Evolutionary conservation across 345 rosid species (phyloP).

Genomic region (Raphanus raphanistrum): DNA sequence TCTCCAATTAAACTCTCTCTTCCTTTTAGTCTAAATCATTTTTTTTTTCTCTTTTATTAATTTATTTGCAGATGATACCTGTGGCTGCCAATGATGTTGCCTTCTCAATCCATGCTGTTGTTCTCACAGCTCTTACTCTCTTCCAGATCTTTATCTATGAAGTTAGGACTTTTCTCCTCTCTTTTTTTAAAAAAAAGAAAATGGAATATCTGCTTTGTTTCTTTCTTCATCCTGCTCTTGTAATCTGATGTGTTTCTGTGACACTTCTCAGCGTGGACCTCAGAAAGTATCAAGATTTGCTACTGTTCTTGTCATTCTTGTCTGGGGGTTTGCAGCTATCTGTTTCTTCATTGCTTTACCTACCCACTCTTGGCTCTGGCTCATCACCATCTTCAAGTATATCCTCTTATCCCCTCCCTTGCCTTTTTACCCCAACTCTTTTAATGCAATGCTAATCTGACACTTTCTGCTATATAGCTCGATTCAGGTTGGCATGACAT

Average conservation of each 20-base stretch:
- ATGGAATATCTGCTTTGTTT: background rate
- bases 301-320: slow-evolving; percentile 49
- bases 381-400: slow-evolving; percentile 72
- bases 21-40: background rate
- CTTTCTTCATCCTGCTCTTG: background rate
- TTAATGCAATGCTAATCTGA: background rate
- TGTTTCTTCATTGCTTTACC: slow-evolving; percentile 83
- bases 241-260: no score
- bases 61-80: slow-evolving; percentile 75
- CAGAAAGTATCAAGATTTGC: slow-evolving; percentile 75
- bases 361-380: slow-evolving; percentile 81
- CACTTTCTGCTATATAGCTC: slow-evolving; percentile 60
- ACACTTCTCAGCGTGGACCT: slow-evolving; percentile 75
- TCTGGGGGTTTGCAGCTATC: slow-evolving; percentile 60
- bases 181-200: no score
- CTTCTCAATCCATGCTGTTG: slow-evolving; percentile 85
- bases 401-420: slow-evolving; percentile 34
- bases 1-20: background rate
- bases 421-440: background rate
- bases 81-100: slow-evolving; percentile 95
- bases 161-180: slow-evolving; percentile 39
- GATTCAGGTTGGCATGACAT: slow-evolving; percentile 83
- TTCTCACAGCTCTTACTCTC: slow-evolving; percentile 63
- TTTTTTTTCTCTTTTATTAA: background rate
- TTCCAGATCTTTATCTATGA: slow-evolving; percentile 76